Percentiles rank a stretch among this genome's conserved stretches.
These are phyloP conservation scores for Exophiala xenobiotica DNA, from an alignment of 2,329 filamentous ascomycete species.

Conservation along the genomic window DNA sequence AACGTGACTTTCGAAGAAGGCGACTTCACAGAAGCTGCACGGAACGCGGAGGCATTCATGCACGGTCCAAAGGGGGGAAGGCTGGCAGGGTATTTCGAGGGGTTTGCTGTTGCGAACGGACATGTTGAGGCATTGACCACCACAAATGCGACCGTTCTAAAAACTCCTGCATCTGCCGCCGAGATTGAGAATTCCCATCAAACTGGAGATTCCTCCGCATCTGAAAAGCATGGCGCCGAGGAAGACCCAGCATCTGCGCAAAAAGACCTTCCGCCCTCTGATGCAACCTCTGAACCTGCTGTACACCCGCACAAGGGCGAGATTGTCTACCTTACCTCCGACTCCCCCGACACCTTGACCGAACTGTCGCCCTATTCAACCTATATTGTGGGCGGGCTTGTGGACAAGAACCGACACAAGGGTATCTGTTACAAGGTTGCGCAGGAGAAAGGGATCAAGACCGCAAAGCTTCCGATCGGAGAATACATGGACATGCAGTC, in stretches of 20 bases:
- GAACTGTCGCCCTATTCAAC: constrained; percentile 82
- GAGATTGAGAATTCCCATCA: too few relatives aligned
- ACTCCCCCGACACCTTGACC: constrained; percentile 81
- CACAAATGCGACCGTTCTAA: background rate
- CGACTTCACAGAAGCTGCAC: constrained; percentile 70
- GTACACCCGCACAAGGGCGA: constrained; percentile 42
- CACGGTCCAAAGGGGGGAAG: constrained; percentile 53
- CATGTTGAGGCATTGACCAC: background rate
- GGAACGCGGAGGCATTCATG: constrained; percentile 69
- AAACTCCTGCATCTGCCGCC: background rate
- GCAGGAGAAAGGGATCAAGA: constrained; percentile 66
- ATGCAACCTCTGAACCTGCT: background rate
- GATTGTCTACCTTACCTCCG: constrained; percentile 85
- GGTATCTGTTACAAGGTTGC: constrained; percentile 87
- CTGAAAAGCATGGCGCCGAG: background rate
- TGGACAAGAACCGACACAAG: constrained; percentile 96
- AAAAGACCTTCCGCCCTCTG: background rate
- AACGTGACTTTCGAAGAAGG: constrained; percentile 70
- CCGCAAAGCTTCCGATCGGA: constrained; percentile 90
- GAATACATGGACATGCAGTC: constrained; percentile 90
- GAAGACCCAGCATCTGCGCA: constrained; percentile 8
- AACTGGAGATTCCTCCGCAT: too few relatives aligned
- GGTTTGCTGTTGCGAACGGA: background rate
- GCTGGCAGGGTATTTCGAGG: constrained; percentile 57
- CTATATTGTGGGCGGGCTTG: constrained; percentile 90